These are phyloP conservation scores for Sporodiniella umbellata DNA, from an alignment of 371 early-diverging fungal species.

Conservation along the genomic window DNA sequence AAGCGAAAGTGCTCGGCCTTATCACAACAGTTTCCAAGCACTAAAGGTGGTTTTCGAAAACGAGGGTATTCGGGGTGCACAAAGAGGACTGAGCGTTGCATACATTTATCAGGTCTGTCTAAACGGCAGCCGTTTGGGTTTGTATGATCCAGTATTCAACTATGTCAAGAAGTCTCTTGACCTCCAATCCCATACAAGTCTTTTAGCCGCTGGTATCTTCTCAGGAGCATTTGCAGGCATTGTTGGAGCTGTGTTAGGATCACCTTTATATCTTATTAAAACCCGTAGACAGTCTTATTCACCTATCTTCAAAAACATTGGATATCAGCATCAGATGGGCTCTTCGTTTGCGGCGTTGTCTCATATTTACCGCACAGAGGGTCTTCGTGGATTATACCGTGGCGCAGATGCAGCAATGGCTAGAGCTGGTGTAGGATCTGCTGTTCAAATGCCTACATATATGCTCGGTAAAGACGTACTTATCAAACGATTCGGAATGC, in stretches of 20 bases:
- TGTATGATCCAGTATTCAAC: conserved; percentile 77
- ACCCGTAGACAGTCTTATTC: conserved; percentile 94
- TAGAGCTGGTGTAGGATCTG: conserved; percentile 87
- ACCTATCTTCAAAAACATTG: conserved; percentile 69
- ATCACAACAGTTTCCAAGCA: conserved; percentile 78
- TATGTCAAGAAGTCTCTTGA: conserved; percentile 17
- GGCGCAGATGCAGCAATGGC: conserved; percentile 90
- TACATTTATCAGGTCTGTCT: conserved; percentile 90
- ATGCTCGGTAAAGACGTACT: conserved; percentile 75
- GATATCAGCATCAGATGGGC: conserved; percentile 86
- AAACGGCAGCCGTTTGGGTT: conserved; percentile 90
- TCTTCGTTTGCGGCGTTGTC: conserved; percentile 64
- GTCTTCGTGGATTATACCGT: conserved; percentile 79
- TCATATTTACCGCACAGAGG: conserved; percentile 66
- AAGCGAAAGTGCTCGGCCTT: conserved; percentile 57
- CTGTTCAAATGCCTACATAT: conserved; percentile 91
- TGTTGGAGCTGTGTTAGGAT: conserved; percentile 80
- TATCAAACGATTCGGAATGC: conserved; percentile 56
- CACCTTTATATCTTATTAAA: conserved; percentile 91
- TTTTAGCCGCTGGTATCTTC: conserved; percentile 60
- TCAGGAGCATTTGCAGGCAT: conserved; percentile 70
- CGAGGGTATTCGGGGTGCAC: conserved; percentile 87
- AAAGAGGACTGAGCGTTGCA: conserved; percentile 88
- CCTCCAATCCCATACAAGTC: conserved; percentile 20
- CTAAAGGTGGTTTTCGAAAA: conserved; percentile 71